phyloP scores from a whole-genome alignment of 2,329 filamentous ascomycete genomes.

The Ploettnerulaceae sp. region DNA sequence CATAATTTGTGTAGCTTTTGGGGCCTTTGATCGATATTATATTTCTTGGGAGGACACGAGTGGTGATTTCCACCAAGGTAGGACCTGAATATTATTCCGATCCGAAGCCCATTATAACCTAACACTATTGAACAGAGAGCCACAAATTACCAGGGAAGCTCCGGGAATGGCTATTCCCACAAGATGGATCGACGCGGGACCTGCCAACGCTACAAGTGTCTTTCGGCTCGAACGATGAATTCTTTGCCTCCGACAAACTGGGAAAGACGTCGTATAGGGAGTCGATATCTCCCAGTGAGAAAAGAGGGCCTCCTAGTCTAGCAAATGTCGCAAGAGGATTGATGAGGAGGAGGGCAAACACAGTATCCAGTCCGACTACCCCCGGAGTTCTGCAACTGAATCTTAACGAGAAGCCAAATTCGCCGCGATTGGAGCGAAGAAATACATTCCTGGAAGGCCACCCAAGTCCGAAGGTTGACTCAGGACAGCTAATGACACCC shows the following conservation, averaged over 20 bases:
- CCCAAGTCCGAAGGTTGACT: constrained; percentile 1
- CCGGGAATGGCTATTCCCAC: constrained; percentile 19
- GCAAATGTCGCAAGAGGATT: constrained; percentile 9
- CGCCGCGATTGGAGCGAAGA: constrained; percentile 15
- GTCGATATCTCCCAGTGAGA: neutral
- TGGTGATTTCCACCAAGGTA: constrained; percentile 23
- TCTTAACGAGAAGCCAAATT: no score
- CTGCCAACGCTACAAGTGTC: constrained; percentile 22
- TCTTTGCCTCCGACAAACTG: constrained; percentile 23
- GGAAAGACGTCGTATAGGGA: constrained; percentile 23
- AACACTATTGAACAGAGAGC: constrained; percentile 9
- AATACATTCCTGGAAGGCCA: constrained; percentile 14
- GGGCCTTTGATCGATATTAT: constrained; percentile 24
- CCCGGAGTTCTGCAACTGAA: no score
- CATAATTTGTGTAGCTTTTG: constrained; percentile 23
- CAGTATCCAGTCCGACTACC: constrained; percentile 12
- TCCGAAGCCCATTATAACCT: no score
- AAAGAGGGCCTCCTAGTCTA: constrained; percentile 9
- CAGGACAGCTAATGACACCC: neutral
- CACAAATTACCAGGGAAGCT: constrained; percentile 18
- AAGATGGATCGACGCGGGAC: constrained; percentile 11
- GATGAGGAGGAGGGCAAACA: constrained; percentile 16
- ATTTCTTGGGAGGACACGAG: constrained; percentile 23
- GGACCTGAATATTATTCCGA: neutral
- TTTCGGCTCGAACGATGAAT: constrained; percentile 24